These are phyloP conservation scores for Porpolomopsis calyptriformis DNA, from an alignment of 768 basidiomycete genomes.

Conservation along the genomic window DNA sequence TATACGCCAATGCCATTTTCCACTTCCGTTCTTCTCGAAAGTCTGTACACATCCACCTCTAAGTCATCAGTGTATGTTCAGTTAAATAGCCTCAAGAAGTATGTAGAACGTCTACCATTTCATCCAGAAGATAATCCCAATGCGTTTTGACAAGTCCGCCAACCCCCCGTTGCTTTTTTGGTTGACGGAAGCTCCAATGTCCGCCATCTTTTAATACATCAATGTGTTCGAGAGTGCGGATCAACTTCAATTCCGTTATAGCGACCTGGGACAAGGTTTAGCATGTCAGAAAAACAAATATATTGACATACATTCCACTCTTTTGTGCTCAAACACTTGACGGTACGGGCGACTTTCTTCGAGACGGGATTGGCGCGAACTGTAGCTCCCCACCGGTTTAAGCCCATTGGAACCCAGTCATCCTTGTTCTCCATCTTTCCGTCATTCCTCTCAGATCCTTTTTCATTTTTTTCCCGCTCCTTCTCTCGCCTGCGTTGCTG, in stretches of 20 bases:
- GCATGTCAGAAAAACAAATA: constrained; percentile 1
- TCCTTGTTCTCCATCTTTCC: constrained; percentile 34
- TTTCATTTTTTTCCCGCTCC: constrained; percentile 34
- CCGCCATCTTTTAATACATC: constrained; percentile 71
- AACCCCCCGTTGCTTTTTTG: constrained; percentile 83
- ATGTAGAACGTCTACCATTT: constrained; percentile 57
- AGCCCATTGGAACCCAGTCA: constrained; percentile 55
- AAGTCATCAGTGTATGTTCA: constrained; percentile 6
- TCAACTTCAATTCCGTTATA: constrained; percentile 63
- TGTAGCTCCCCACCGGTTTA: constrained; percentile 64
- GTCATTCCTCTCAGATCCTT: constrained; percentile 25
- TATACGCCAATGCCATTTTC: constrained; percentile 81
- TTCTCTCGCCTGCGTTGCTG: constrained; percentile 40
- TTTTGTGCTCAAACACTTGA: constrained; percentile 67
- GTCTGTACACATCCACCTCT: constrained; percentile 97
- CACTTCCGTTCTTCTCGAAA: constrained; percentile 90
- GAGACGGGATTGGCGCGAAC: constrained; percentile 69
- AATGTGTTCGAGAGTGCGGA: constrained; percentile 75
- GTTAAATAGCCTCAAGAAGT: constrained; percentile 2
- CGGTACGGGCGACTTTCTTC: constrained; percentile 55
- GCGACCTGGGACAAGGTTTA: constrained; percentile 45
- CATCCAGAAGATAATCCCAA: constrained; percentile 94
- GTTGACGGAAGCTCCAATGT: constrained; percentile 88
- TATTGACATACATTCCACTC: constrained; percentile 69
- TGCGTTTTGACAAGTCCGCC: constrained; percentile 71